These are phyloP conservation scores for Pezicula carpinea DNA, from an alignment of 2,329 filamentous ascomycete genomes.

Conservation along the genomic window DNA sequence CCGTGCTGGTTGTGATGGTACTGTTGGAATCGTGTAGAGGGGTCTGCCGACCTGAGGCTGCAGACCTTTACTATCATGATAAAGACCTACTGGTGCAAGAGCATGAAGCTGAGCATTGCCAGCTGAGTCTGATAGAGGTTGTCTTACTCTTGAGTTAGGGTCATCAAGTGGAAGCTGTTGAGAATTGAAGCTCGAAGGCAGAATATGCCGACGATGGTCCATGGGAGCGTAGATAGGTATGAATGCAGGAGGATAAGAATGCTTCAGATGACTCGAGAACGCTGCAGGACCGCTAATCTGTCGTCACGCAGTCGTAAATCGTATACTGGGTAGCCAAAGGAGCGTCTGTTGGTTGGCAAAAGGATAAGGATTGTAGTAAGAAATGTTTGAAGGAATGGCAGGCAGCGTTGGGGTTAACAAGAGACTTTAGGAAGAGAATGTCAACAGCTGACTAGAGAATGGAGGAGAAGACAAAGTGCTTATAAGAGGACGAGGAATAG, in stretches of 20 bases:
- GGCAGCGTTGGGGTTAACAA: constrained; percentile 11
- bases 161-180: constrained; percentile 16
- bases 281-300: constrained; percentile 6
- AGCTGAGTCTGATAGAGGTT: constrained; percentile 25
- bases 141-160: constrained; percentile 15
- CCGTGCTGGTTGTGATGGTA: constrained; percentile 17
- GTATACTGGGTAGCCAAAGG: constrained; percentile 14
- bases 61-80: constrained; percentile 25
- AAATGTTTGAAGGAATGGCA: constrained; percentile 30
- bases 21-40: constrained; percentile 21
- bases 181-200: constrained; percentile 18
- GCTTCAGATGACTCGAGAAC: constrained; percentile 18
- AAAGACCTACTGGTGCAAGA: constrained; percentile 18
- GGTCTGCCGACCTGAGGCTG: constrained; percentile 15
- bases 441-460: constrained; percentile 26
- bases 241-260: constrained; percentile 20
- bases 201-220: constrained; percentile 21
- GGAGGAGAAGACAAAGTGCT: constrained; percentile 22
- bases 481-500: constrained; percentile 21
- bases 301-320: constrained; percentile 12
- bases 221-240: constrained; percentile 14
- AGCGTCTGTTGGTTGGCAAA: constrained; percentile 17
- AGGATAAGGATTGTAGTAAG: constrained; percentile 26
- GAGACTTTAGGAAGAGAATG: constrained; percentile 23
- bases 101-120: constrained; percentile 25